Conservation (phyloP, 169 alveolate species). For the Plasmodium inui region DNA sequence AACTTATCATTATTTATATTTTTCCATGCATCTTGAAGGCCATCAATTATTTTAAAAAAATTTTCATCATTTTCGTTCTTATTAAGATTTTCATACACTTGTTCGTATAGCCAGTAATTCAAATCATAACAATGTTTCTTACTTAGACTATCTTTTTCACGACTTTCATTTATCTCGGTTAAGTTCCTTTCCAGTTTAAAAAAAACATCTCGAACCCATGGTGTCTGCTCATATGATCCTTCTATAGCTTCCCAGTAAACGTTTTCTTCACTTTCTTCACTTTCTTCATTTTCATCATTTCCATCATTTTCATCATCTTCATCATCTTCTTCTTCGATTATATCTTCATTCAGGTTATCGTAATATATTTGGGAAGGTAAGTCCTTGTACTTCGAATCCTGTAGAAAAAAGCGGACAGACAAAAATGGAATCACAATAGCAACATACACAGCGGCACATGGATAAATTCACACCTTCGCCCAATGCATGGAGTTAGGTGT, state of each 20-base stretch:
- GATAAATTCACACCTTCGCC: background rate
- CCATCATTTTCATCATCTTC: background rate
- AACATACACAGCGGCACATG: background rate
- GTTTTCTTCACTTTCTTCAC: background rate
- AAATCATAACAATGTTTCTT: constrained; percentile 48
- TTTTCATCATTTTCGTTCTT: background rate
- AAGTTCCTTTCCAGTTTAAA: constrained; percentile 29
- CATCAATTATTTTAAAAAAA: constrained; percentile 25
- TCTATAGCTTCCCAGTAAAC: constrained; percentile 19
- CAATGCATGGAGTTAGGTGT: background rate
- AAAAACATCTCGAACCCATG: constrained; percentile 28
- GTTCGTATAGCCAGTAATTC: constrained; percentile 46
- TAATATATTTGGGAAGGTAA: constrained; percentile 36
- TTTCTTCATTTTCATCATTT: background rate
- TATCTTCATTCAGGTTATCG: constrained; percentile 6
- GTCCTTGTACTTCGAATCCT: constrained; percentile 19
- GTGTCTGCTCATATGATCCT: constrained; percentile 8
- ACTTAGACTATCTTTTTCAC: constrained; percentile 2
- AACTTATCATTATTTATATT: constrained; percentile 5
- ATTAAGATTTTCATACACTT: constrained; percentile 18
- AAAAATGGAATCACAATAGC: background rate
- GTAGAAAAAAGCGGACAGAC: background rate
- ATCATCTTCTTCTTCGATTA: constrained; percentile 1
- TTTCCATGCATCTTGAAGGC: background rate
- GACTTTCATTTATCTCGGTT: background rate